Evolutionary conservation across 176 grass and related monocot genomes (phyloP).

Genomic region (Triticum turgidum): DNA sequence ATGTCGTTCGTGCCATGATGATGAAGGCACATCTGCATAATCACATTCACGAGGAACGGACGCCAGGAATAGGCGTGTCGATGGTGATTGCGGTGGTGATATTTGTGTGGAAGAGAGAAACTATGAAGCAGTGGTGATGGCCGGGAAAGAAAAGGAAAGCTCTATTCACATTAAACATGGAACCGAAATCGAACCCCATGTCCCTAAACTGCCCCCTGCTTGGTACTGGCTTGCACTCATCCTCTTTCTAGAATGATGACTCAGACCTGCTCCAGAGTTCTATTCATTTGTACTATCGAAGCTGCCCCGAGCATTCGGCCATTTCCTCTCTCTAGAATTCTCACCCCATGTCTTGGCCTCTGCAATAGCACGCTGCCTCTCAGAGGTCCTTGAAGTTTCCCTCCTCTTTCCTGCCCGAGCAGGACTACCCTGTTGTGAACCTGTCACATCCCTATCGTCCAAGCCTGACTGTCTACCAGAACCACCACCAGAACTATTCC

Average conservation of each 20-base stretch:
- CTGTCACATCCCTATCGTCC: conserved; percentile 49
- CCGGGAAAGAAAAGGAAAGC: conserved; percentile 24
- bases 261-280: conserved; percentile 32
- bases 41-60: conserved; percentile 38
- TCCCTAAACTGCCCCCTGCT: conserved; percentile 17
- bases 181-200: conserved; percentile 30
- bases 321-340: conserved; percentile 69
- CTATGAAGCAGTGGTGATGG: conserved; percentile 35
- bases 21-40: conserved; percentile 22
- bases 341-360: conserved; percentile 71
- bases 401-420: conserved; percentile 45
- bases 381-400: conserved; percentile 43
- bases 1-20: neutral
- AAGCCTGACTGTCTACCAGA: conserved; percentile 65
- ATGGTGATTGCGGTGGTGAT: conserved; percentile 12
- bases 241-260: conserved; percentile 23
- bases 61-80: conserved; percentile 18
- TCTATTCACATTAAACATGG: conserved; percentile 50
- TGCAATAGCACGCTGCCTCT: conserved; percentile 70
- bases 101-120: conserved; percentile 23
- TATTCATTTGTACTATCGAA: conserved; percentile 53
- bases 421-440: conserved; percentile 58
- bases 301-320: conserved; percentile 29
- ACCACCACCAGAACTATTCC: conserved; percentile 54
- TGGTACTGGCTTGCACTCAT: conserved; percentile 23